phyloP scores from a whole-genome alignment of 2,329 filamentous ascomycete genomes.

The Arthroderma sp. region DNA sequence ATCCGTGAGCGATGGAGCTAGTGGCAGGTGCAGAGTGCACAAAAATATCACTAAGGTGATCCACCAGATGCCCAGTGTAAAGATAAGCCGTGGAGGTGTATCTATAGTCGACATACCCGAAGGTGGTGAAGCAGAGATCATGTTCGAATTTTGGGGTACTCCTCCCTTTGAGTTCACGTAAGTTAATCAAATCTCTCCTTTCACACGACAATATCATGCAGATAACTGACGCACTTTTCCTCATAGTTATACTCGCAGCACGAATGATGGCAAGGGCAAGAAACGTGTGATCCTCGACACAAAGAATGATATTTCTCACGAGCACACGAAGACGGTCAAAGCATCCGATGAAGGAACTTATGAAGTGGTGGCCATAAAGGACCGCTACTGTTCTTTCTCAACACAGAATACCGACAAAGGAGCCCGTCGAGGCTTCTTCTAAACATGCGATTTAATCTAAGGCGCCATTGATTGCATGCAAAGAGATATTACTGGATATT shows the following conservation, averaged over 20 bases:
- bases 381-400: constrained; percentile 80
- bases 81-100: constrained; percentile 71
- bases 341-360: constrained; percentile 93
- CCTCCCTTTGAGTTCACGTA: constrained; percentile 92
- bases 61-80: constrained; percentile 83
- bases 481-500: neutral
- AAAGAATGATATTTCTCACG: constrained; percentile 71
- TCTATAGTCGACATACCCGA: constrained; percentile 88
- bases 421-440: neutral
- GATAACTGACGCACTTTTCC: constrained; percentile 3
- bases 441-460: neutral
- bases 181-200: constrained; percentile 16
- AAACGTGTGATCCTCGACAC: constrained; percentile 77
- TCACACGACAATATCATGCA: neutral
- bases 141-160: constrained; percentile 90
- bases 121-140: constrained; percentile 81
- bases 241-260: constrained; percentile 68
- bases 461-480: neutral
- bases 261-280: constrained; percentile 68
- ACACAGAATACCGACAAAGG: constrained; percentile 42
- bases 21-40: constrained; percentile 64
- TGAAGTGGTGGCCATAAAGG: constrained; percentile 92
- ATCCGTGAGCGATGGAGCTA: constrained; percentile 73
- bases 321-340: constrained; percentile 66
- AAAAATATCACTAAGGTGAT: constrained; percentile 72